These are phyloP conservation scores for Leptographium wingfieldii DNA, from an alignment of 2,329 filamentous ascomycete genomes.

Conservation along the genomic window DNA sequence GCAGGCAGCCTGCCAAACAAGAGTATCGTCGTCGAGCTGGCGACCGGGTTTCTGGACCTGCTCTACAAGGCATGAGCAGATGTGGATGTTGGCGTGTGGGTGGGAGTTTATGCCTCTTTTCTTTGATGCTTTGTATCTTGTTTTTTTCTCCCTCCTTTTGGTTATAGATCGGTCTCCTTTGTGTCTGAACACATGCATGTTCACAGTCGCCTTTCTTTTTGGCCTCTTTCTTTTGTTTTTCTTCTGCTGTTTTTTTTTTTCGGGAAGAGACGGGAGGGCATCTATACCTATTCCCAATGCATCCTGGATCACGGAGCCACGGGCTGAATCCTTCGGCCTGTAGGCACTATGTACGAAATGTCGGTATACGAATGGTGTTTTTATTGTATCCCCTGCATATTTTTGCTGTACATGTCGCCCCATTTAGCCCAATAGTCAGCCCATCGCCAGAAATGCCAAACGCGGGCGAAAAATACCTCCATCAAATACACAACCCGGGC, in stretches of 20 bases:
- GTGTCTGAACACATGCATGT: background rate
- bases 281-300: background rate
- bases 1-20: constrained; percentile 93
- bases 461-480: background rate
- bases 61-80: constrained; percentile 53
- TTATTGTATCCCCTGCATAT: background rate
- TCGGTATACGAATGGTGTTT: background rate
- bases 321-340: background rate
- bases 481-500: background rate
- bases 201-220: background rate
- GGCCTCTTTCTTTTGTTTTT: background rate
- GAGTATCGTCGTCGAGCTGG: constrained; percentile 82
- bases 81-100: background rate
- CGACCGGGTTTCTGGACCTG: constrained; percentile 82
- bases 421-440: background rate
- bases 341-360: background rate
- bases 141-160: no score
- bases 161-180: background rate
- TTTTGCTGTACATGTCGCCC: background rate
- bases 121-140: background rate
- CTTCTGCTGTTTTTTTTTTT: background rate
- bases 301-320: background rate
- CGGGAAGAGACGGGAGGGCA: background rate
- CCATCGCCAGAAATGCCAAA: background rate
- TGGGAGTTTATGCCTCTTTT: background rate